Percentiles rank a stretch among this genome's conserved stretches.
Conservation (phyloP, 2,329 filamentous ascomycete species). For the Triangularia verruculosa region DNA sequence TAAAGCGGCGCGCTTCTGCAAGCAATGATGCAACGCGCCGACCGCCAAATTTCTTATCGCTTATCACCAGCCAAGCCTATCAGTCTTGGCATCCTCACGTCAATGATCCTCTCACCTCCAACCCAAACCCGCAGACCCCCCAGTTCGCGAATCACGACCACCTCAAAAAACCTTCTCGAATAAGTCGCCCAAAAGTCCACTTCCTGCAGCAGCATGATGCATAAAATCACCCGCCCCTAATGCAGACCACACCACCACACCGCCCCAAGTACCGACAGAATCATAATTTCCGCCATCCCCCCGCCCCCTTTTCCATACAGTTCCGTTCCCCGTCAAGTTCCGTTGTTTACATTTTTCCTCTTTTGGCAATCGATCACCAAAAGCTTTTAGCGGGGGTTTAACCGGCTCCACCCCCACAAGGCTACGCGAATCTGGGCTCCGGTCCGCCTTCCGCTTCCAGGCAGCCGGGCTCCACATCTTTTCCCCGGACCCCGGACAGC, state of each 20-base stretch:
- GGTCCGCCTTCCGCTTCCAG: not conserved
- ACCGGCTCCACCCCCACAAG: not conserved
- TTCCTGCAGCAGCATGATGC: not conserved
- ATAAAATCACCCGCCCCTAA: not conserved
- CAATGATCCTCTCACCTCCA: not conserved
- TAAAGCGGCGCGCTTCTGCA: constrained; percentile 6
- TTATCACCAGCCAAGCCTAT: not conserved
- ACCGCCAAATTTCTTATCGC: constrained; percentile 7
- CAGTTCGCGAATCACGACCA: not conserved
- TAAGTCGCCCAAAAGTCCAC: not conserved
- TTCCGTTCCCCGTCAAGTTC: not conserved
- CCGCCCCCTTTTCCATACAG: not conserved
- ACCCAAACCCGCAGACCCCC: not conserved
- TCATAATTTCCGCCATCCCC: not conserved
- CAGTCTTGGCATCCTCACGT: not conserved
- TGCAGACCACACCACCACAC: not conserved
- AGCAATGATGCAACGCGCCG: constrained; percentile 13
- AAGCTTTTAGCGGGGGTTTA: too few relatives aligned
- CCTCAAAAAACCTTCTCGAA: not conserved
- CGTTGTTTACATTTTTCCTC: not conserved
- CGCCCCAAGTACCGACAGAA: not conserved
- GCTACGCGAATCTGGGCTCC: not conserved
- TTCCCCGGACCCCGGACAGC: too few relatives aligned
- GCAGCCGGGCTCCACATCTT: not conserved
- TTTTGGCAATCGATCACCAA: not conserved